A percentile compares a stretch with the other conserved stretches of the same genome.
Evolutionary conservation across 441 rosid genomes (phyloP).

Genomic region (Jatropha podagrica): DNA sequence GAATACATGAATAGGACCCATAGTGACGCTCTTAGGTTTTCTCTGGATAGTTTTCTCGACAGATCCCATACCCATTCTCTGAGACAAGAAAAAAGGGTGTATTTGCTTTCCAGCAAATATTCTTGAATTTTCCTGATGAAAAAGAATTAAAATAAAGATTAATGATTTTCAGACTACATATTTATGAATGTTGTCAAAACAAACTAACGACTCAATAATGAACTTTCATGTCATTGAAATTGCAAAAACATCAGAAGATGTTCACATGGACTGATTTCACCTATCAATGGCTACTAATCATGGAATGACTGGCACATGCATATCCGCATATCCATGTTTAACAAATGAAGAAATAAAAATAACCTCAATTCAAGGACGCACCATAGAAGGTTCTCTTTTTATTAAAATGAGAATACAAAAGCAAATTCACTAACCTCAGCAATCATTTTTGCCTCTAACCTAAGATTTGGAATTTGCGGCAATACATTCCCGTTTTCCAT

Average conservation of each 20-base stretch:
- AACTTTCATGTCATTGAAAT: not conserved
- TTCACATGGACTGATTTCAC: not conserved
- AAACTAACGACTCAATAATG: not conserved
- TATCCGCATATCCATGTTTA: not conserved
- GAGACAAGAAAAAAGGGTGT: slow-evolving; percentile 81
- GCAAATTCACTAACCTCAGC: slow-evolving; percentile 55
- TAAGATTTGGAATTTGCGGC: slow-evolving; percentile 60
- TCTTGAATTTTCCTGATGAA: slow-evolving; percentile 68
- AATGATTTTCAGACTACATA: slow-evolving; percentile 4
- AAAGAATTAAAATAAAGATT: slow-evolving; percentile 18
- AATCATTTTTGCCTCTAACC: slow-evolving; percentile 70
- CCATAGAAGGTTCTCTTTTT: not conserved
- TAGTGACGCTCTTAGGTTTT: slow-evolving; percentile 32
- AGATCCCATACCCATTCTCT: slow-evolving; percentile 48
- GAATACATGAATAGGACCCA: slow-evolving; percentile 91
- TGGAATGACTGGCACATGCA: not conserved
- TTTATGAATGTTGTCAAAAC: not conserved
- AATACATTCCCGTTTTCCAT: slow-evolving; percentile 26
- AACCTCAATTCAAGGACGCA: not conserved
- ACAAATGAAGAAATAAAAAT: not conserved
- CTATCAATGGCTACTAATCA: not conserved
- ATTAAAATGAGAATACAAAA: not conserved
- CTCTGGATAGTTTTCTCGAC: slow-evolving; percentile 38
- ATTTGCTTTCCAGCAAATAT: slow-evolving; percentile 68
- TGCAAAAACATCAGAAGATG: not conserved